A percentile compares a stretch with the other conserved stretches of the same genome.
Evolutionary conservation across 73 alveolate genomes (phyloP).

Genomic region (Tetrahymena malaccensis): DNA sequence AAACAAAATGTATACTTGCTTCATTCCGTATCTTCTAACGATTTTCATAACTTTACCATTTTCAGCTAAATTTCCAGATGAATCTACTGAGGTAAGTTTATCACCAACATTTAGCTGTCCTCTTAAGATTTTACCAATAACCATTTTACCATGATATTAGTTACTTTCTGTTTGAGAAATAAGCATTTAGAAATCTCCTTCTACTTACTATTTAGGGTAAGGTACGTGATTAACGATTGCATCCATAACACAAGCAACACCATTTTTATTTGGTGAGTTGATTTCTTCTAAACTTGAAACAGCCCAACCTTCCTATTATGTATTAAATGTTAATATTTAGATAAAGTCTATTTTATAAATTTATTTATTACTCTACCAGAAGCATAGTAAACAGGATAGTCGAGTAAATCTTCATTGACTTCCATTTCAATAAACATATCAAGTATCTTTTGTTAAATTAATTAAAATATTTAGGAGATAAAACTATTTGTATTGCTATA

Average conservation of each 20-base stretch:
- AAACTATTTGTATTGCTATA: not conserved
- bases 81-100: conserved; percentile 47
- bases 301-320: conserved; percentile 78
- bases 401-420: conserved; percentile 64
- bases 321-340: not conserved
- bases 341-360: not conserved
- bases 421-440: conserved; percentile 71
- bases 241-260: conserved; percentile 54
- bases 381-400: conserved; percentile 70
- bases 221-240: conserved; percentile 52
- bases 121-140: conserved; percentile 59
- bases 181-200: conserved; percentile 56
- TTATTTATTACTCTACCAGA: conserved; percentile 44
- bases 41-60: conserved; percentile 52
- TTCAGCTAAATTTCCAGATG: conserved; percentile 45
- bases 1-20: not conserved
- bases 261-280: conserved; percentile 35
- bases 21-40: conserved; percentile 66
- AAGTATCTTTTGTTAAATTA: conserved; percentile 24
- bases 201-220: conserved; percentile 54
- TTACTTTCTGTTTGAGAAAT: conserved; percentile 68
- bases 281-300: conserved; percentile 7
- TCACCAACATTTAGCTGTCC: conserved; percentile 65
- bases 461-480: not conserved
- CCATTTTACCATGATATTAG: conserved; percentile 64